These are phyloP conservation scores for Dactylellina parvicollis DNA, from an alignment of 2,329 filamentous ascomycete species.

Conservation along the genomic window DNA sequence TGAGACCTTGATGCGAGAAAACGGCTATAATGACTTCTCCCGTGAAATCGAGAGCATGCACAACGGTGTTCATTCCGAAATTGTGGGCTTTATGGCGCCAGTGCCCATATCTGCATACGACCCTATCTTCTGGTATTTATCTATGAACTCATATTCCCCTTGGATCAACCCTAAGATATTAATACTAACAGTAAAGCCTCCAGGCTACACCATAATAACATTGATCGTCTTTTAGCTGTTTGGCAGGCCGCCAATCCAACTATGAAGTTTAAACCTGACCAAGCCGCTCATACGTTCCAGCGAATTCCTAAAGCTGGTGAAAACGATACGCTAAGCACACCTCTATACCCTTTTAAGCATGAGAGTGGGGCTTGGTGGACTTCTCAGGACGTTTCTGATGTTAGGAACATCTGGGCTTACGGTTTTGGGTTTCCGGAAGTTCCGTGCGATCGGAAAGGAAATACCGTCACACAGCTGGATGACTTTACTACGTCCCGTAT, in stretches of 20 bases:
- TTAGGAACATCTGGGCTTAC: constrained; percentile 50
- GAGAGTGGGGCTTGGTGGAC: constrained; percentile 50
- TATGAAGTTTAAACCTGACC: constrained; percentile 20
- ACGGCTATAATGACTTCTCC: constrained; percentile 52
- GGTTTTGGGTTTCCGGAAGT: constrained; percentile 56
- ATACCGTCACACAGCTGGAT: too few relatives aligned
- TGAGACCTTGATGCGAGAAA: constrained; percentile 54
- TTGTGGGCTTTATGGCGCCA: constrained; percentile 56
- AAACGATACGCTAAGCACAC: constrained; percentile 53
- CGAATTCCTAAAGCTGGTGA: constrained; percentile 15
- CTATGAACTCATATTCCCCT: too few relatives aligned
- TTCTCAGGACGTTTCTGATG: constrained; percentile 48
- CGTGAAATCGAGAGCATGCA: constrained; percentile 56
- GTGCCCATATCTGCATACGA: constrained; percentile 57
- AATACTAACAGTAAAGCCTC: too few relatives aligned
- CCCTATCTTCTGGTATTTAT: constrained; percentile 57
- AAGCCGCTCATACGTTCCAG: constrained; percentile 51
- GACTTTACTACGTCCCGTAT: too few relatives aligned
- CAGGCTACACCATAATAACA: constrained; percentile 55
- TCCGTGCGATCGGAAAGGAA: constrained; percentile 25
- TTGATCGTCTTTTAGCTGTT: constrained; percentile 57
- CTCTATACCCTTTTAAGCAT: constrained; percentile 56
- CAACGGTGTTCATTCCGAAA: constrained; percentile 54
- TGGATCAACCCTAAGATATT: too few relatives aligned
- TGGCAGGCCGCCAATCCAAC: constrained; percentile 57